Evolutionary conservation across 495 filamentous ascomycete genomes (phyloP), one percentile per base, ranked within the genome.

Genomic region (Penicillium chermesinum): DNA sequence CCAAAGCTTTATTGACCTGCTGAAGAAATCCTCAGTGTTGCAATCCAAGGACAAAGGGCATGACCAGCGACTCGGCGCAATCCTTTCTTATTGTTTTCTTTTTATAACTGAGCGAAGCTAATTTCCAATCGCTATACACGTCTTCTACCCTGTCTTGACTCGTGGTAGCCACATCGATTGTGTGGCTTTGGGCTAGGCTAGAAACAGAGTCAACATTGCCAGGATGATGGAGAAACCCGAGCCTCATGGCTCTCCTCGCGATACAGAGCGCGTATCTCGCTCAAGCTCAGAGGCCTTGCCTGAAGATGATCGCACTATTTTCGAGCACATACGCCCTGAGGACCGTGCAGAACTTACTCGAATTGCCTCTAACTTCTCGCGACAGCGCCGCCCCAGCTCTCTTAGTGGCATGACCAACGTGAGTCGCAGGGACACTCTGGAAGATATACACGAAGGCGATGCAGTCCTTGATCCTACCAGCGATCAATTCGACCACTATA

Each of bases 391-490:
- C 1, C 49, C 58, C 32, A 43, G 58, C 16, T 64, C 60, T 20
- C 43, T 52, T 14, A 56, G 45, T 12, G 63, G 61, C 17, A 47
- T 57, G 54, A 42, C 21, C 8, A 48, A 36, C 7, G 54, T 76
- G 4, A 54, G 67, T 41, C 61, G 67, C 15, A 68, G 56, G 43
- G 72, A 76, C 52, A 78, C 74, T 8, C 38, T 76, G 13, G 70
- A 70, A 19, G 67, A 59, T 41, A 34, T 78, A 19, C 56, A 65
- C 19, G 41, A 71, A 30, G 66, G 72, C 5, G 77, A 79, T 51
- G 74, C 79, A 0, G 64, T 71, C 6, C 62, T 83, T n/a, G 76
- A 85, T 60, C 80, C 80, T 7, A 70, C 65, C 17, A 71, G 70
- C 36, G 65, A 67, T 1, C 67, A 82, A 47, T 85, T 85, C 59